These are phyloP conservation scores for Aristolochia californica DNA, from an alignment of 164 flowering plant species.

Conservation along the genomic window DNA sequence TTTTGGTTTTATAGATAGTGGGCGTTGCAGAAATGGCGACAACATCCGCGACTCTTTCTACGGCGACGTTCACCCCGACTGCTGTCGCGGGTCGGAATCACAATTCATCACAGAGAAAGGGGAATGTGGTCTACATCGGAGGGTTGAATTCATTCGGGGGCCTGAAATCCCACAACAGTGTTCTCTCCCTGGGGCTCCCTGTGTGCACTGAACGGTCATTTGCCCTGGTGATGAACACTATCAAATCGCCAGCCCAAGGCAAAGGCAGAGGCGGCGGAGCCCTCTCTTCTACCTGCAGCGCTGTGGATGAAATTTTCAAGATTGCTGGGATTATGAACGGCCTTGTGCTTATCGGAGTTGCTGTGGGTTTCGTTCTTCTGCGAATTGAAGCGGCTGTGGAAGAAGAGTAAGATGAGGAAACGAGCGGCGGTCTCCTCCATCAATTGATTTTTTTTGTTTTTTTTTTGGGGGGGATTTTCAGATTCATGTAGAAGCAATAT, in stretches of 20 bases:
- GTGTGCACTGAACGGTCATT: conserved; percentile 40
- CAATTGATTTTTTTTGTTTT: background rate
- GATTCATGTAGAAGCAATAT: background rate
- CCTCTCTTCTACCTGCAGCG: conserved; percentile 37
- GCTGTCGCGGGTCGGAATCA: conserved; percentile 5
- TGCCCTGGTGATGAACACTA: conserved; percentile 41
- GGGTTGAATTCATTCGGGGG: conserved; percentile 67
- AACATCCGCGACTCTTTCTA: conserved; percentile 26
- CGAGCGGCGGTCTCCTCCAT: background rate
- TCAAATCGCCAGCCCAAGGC: conserved; percentile 21
- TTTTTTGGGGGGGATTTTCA: background rate
- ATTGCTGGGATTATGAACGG: conserved; percentile 54
- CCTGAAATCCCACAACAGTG: conserved; percentile 48
- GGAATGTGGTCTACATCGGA: conserved; percentile 28
- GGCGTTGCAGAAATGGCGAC: conserved; percentile 24
- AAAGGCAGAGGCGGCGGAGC: conserved; percentile 43
- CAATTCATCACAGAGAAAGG: conserved; percentile 14
- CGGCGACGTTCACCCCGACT: conserved; percentile 11
- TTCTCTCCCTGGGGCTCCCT: conserved; percentile 40
- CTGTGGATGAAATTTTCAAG: conserved; percentile 49
- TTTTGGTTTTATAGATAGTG: background rate
- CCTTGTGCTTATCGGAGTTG: conserved; percentile 52
- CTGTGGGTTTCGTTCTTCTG: conserved; percentile 59
- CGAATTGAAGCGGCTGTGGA: conserved; percentile 48
- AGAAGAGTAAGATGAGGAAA: conserved; percentile 25